These are phyloP conservation scores for Arctostaphylos glauca DNA, from an alignment of 148 eudicot genomes.

Conservation along the genomic window DNA sequence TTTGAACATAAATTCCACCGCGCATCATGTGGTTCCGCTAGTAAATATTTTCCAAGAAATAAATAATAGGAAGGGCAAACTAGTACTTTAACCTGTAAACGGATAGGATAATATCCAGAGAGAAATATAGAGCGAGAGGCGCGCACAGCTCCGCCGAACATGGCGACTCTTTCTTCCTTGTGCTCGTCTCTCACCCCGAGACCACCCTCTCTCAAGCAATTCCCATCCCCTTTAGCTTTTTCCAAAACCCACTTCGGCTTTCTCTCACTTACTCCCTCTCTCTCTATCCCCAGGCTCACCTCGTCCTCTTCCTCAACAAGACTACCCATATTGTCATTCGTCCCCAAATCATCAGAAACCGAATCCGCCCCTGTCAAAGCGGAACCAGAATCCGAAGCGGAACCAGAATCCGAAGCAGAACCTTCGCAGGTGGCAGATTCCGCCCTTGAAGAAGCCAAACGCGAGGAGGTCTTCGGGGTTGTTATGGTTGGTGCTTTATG, in stretches of 20 bases:
- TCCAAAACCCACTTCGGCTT: slow-evolving; percentile 30
- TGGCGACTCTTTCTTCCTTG: slow-evolving; percentile 37
- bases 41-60: too few species aligned
- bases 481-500: slow-evolving; percentile 57
- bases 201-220: slow-evolving; percentile 29
- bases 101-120: neutral
- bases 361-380: slow-evolving; percentile 27
- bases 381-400: slow-evolving; percentile 8
- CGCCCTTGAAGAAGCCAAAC: slow-evolving; percentile 34
- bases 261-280: slow-evolving; percentile 31
- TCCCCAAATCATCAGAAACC: slow-evolving; percentile 32
- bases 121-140: neutral
- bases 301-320: slow-evolving; percentile 13
- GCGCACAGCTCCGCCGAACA: slow-evolving; percentile 22
- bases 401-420: slow-evolving; percentile 9
- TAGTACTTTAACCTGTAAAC: neutral
- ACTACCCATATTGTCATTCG: slow-evolving; percentile 20
- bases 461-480: slow-evolving; percentile 86
- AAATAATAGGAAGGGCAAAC: too few species aligned
- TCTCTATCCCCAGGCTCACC: slow-evolving; percentile 36
- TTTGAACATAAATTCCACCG: too few species aligned
- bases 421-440: slow-evolving; percentile 21
- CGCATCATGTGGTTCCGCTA: too few species aligned
- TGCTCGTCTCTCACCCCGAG: slow-evolving; percentile 35
- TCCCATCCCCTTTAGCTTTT: slow-evolving; percentile 24